A percentile compares a stretch with the other conserved stretches of the same genome.
Evolutionary conservation across 2,329 filamentous ascomycete species (phyloP).

Genomic region (Alternaria metachromatica): DNA sequence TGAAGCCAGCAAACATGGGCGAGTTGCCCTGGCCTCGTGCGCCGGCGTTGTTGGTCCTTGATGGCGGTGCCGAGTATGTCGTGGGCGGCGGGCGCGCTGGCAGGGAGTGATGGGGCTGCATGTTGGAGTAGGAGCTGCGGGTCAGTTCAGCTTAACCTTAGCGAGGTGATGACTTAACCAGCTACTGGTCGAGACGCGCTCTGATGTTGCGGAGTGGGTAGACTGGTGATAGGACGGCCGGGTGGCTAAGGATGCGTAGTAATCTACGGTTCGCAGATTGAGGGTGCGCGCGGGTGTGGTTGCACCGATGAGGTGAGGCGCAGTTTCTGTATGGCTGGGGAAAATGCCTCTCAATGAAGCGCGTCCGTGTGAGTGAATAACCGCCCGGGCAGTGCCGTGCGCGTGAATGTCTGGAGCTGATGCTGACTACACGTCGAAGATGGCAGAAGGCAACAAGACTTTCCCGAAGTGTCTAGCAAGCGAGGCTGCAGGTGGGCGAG

Average conservation of each 20-base stretch:
- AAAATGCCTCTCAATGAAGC: neutral
- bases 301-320: conserved; percentile 2
- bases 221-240: conserved; percentile 7
- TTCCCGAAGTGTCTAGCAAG: conserved; percentile 11
- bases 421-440: conserved; percentile 16
- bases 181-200: conserved; percentile 19
- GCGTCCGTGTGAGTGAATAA: conserved; percentile 15
- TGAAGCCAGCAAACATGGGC: conserved; percentile 62
- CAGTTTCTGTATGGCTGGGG: conserved; percentile 18
- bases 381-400: conserved; percentile 14
- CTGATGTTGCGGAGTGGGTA: conserved; percentile 8
- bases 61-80: conserved; percentile 66
- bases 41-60: conserved; percentile 47
- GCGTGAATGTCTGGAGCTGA: conserved; percentile 8
- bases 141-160: conserved; percentile 25
- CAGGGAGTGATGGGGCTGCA: conserved; percentile 65
- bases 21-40: conserved; percentile 34
- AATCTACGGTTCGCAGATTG: neutral
- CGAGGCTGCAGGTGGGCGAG: conserved; percentile 8
- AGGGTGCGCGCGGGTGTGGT: conserved; percentile 1
- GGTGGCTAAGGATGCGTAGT: conserved; percentile 2
- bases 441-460: conserved; percentile 13
- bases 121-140: conserved; percentile 14
- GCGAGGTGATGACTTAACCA: conserved; percentile 31
- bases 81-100: conserved; percentile 78